These are phyloP conservation scores for Termitomyces sp. DNA, from an alignment of 768 basidiomycete genomes.

Conservation along the genomic window DNA sequence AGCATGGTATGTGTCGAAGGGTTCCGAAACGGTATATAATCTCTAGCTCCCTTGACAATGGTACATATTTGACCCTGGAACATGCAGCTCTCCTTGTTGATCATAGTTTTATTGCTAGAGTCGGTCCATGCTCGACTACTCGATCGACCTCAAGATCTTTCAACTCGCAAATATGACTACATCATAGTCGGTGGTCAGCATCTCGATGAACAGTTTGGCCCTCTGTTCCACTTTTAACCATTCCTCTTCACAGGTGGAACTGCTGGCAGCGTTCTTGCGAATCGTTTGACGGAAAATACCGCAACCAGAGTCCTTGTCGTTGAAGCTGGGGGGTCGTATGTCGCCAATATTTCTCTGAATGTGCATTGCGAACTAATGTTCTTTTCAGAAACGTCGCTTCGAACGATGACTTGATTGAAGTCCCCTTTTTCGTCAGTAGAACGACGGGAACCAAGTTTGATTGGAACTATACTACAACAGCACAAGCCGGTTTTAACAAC, in stretches of 20 bases:
- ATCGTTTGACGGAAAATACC: conserved; percentile 4
- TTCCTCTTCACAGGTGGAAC: neutral
- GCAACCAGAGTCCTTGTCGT: neutral
- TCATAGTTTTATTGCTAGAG: neutral
- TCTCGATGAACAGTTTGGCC: neutral
- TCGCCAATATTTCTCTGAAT: neutral
- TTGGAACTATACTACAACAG: conserved; percentile 29
- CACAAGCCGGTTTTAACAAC: conserved; percentile 21
- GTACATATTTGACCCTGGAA: neutral
- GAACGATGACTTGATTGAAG: neutral
- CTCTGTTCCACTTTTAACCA: neutral
- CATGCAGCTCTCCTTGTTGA: neutral
- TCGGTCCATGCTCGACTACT: conserved; percentile 1
- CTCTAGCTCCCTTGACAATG: neutral
- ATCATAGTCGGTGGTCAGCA: conserved; percentile 4
- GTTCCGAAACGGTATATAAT: no score
- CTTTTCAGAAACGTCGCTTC: neutral
- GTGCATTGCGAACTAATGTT: neutral
- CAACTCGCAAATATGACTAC: neutral
- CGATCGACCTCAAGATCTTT: neutral
- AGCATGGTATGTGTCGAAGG: no score
- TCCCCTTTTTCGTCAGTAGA: conserved; percentile 10
- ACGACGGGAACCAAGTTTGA: conserved; percentile 15
- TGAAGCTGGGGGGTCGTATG: conserved; percentile 11
- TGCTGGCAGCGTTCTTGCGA: conserved; percentile 9